Conservation (phyloP, 164 flowering plant species). For the Berberis vulgaris region DNA sequence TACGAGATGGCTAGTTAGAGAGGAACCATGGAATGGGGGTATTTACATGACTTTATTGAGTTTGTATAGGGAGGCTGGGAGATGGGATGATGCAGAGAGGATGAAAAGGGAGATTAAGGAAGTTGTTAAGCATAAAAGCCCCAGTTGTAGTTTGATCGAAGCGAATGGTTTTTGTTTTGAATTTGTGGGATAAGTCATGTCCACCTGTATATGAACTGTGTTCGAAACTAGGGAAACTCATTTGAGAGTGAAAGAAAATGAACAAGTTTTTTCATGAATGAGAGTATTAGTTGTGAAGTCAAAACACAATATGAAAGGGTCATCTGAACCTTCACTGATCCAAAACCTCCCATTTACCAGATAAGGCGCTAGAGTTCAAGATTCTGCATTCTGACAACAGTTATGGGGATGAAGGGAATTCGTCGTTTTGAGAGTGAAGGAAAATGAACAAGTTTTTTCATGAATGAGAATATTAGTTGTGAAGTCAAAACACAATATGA, state of each 20-base stretch:
- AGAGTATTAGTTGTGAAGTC: no score
- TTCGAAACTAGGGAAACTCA: conserved; percentile 10
- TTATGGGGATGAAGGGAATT: no score
- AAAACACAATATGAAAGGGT: no score
- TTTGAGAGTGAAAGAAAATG: conserved; percentile 5
- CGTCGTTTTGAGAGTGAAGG: conserved; percentile 4
- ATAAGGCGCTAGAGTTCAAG: no score
- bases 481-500: no score
- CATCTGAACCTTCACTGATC: no score
- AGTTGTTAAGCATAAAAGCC: conserved; percentile 22
- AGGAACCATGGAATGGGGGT: conserved; percentile 29
- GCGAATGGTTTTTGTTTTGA: conserved; percentile 23
- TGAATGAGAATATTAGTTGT: no score
- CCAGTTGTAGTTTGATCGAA: conserved; percentile 35
- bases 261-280: neutral
- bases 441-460: neutral
- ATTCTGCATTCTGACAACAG: no score
- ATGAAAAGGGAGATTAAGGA: conserved; percentile 26
- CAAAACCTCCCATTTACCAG: no score
- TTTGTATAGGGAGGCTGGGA: conserved; percentile 22
- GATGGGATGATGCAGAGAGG: conserved; percentile 24
- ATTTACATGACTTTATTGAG: conserved; percentile 25
- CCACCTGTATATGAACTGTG: conserved; percentile 18
- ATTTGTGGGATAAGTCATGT: conserved; percentile 27
- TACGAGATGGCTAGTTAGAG: conserved; percentile 13